These are phyloP conservation scores for Bipolaris oryzae DNA, from an alignment of 2,329 filamentous ascomycete genomes.

Conservation along the genomic window DNA sequence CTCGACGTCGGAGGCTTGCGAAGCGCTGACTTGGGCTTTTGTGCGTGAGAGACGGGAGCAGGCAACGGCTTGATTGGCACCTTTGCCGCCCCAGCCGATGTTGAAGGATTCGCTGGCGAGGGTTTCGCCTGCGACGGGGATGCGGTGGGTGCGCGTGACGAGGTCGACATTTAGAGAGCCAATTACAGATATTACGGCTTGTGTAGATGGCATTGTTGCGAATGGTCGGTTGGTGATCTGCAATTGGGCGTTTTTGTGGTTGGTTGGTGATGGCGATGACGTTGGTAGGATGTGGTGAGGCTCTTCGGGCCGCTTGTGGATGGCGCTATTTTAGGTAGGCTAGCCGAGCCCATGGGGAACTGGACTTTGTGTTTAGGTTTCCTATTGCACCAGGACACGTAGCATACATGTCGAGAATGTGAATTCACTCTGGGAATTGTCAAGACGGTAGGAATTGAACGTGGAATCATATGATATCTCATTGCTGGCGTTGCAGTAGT, in stretches of 20 bases:
- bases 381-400: background rate
- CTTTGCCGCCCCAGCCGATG: conserved; percentile 88
- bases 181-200: conserved; percentile 73
- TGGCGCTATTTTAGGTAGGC: conserved; percentile 5
- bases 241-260: background rate
- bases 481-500: background rate
- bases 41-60: conserved; percentile 78
- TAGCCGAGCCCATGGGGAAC: conserved; percentile 9
- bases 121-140: conserved; percentile 86
- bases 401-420: no score
- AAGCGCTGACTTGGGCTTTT: conserved; percentile 31
- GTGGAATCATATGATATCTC: background rate
- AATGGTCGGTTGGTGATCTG: background rate
- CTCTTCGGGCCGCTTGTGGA: conserved; percentile 5
- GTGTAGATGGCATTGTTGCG: conserved; percentile 31
- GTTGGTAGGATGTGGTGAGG: conserved; percentile 3
- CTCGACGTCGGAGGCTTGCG: conserved; percentile 43
- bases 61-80: conserved; percentile 92
- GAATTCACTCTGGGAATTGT: background rate
- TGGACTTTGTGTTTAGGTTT: background rate
- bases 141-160: conserved; percentile 82
- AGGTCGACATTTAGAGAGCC: conserved; percentile 96
- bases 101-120: conserved; percentile 78
- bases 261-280: background rate
- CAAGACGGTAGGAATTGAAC: background rate